These are phyloP conservation scores for Delonix regia DNA, from an alignment of 306 rosid genomes.

Conservation along the genomic window DNA sequence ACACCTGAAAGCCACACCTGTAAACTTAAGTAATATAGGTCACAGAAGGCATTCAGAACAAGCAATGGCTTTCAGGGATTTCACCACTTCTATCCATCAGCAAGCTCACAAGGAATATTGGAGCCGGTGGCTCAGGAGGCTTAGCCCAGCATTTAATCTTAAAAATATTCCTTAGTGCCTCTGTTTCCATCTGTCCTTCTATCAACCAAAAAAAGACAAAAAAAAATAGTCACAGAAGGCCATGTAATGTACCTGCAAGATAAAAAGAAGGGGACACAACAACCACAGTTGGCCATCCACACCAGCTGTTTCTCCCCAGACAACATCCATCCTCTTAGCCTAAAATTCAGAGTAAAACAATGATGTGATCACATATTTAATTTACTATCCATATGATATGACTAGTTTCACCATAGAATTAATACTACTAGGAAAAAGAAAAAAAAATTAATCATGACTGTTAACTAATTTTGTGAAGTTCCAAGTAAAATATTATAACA, in stretches of 20 bases:
- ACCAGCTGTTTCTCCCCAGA: conserved; percentile 99
- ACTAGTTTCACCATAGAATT: conserved; percentile 19
- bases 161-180: no score
- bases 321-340: conserved; percentile 99
- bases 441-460: not conserved
- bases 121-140: no score
- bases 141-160: no score
- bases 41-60: conserved; percentile 19
- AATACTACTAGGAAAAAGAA: not conserved
- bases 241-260: conserved; percentile 73
- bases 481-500: not conserved
- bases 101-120: no score
- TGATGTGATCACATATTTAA: conserved; percentile 16
- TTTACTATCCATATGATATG: conserved; percentile 21
- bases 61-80: no score
- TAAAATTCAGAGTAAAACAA: conserved; percentile 44
- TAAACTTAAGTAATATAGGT: conserved; percentile 4
- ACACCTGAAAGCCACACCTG: not conserved
- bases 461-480: no score
- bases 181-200: no score
- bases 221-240: conserved; percentile 20
- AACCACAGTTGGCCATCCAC: conserved; percentile 96
- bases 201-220: no score
- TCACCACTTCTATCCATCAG: no score
- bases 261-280: conserved; percentile 89